phyloP scores from a whole-genome alignment of 768 basidiomycete genomes.

The Suillus tomentosus region DNA sequence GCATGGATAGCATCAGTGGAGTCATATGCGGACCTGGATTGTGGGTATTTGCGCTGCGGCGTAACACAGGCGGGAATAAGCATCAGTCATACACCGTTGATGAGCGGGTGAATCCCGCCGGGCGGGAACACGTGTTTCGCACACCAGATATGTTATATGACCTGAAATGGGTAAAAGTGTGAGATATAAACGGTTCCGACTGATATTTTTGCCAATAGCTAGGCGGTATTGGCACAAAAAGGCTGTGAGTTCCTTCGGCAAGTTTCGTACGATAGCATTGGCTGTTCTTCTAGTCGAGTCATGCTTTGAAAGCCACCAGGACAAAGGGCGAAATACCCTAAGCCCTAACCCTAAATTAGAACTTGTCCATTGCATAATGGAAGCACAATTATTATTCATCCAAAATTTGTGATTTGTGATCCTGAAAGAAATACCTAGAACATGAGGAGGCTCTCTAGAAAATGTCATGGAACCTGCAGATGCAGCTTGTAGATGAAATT shows the following conservation, averaged over 20 bases:
- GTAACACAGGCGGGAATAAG: slow-evolving; percentile 21
- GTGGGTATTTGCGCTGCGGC: background rate
- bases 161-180: slow-evolving; percentile 10
- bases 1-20: no score
- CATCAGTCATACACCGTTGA: background rate
- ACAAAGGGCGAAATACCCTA: slow-evolving; percentile 22
- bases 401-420: slow-evolving; percentile 7
- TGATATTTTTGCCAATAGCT: slow-evolving; percentile 5
- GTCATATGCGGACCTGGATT: background rate
- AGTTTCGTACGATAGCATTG: slow-evolving; percentile 6
- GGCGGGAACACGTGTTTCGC: slow-evolving; percentile 10
- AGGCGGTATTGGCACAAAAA: slow-evolving; percentile 1
- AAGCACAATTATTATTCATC: background rate
- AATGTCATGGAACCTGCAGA: slow-evolving; percentile 5
- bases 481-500: slow-evolving; percentile 7
- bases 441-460: slow-evolving; percentile 10
- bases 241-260: background rate
- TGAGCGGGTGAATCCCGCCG: slow-evolving; percentile 14
- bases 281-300: slow-evolving; percentile 9
- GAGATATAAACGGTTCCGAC: slow-evolving; percentile 11
- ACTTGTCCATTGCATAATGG: slow-evolving; percentile 3
- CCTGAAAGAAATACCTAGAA: slow-evolving; percentile 9
- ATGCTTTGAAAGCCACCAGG: slow-evolving; percentile 10
- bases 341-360: slow-evolving; percentile 33
- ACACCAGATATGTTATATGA: background rate